These are phyloP conservation scores for Calvatia gigantea DNA, from an alignment of 768 basidiomycete genomes.

Conservation along the genomic window DNA sequence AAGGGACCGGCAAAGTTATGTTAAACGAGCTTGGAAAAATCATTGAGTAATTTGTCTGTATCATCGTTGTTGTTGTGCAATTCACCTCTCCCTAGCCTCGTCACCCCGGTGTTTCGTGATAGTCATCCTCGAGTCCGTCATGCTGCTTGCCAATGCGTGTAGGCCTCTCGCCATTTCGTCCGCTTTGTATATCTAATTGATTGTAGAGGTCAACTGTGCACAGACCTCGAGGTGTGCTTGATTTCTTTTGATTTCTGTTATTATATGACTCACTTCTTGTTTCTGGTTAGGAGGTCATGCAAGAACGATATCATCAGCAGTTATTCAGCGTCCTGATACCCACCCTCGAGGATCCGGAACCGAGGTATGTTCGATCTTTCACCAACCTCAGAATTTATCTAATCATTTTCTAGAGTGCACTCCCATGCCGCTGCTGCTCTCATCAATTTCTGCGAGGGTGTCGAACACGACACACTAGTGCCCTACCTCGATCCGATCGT, in stretches of 20 bases:
- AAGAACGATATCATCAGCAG: constrained; percentile 62
- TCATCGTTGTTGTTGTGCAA: background rate
- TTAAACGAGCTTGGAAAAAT: constrained; percentile 79
- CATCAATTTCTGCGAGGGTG: constrained; percentile 90
- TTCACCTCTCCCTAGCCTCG: constrained; percentile 44
- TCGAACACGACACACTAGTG: constrained; percentile 64
- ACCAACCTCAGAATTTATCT: background rate
- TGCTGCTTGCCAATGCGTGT: constrained; percentile 90
- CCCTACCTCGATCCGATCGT: constrained; percentile 83
- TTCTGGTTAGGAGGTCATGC: constrained; percentile 61
- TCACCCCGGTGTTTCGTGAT: constrained; percentile 76
- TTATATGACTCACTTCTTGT: background rate
- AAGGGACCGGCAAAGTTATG: constrained; percentile 82
- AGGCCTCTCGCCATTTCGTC: constrained; percentile 22
- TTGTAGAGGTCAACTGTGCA: constrained; percentile 82
- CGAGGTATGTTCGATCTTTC: constrained; percentile 42
- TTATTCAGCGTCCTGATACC: constrained; percentile 70
- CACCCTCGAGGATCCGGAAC: constrained; percentile 71
- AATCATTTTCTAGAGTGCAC: constrained; percentile 54
- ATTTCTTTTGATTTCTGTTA: background rate
- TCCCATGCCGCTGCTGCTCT: constrained; percentile 84
- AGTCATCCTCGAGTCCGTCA: constrained; percentile 70
- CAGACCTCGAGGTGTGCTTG: constrained; percentile 70
- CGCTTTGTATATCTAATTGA: background rate
- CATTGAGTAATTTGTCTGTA: constrained; percentile 54